Conservation (phyloP, 139 green algal genomes). For the Nannochloris sp. region DNA sequence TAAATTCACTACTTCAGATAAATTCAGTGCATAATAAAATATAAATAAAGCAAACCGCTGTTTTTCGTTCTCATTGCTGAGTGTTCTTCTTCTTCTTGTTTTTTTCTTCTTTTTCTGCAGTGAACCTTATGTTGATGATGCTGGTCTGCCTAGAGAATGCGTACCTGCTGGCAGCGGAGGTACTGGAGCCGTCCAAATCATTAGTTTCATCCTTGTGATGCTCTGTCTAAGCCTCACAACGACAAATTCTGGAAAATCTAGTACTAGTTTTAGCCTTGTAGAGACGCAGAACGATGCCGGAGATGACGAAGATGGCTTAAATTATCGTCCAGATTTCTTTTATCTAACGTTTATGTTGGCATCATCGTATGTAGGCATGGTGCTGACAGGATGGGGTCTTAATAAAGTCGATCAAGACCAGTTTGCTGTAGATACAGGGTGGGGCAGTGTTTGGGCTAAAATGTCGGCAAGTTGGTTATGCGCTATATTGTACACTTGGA, state of each 20-base stretch:
- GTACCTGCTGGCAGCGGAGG: neutral
- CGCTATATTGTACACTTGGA: conserved; percentile 72
- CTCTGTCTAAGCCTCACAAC: conserved; percentile 15
- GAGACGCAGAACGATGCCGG: neutral
- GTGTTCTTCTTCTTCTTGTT: too few relatives aligned
- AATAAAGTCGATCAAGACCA: conserved; percentile 7
- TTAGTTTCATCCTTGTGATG: conserved; percentile 33
- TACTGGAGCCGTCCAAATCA: conserved; percentile 23
- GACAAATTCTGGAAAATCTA: conserved; percentile 20
- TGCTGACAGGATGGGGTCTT: conserved; percentile 41
- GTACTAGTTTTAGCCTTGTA: conserved; percentile 14
- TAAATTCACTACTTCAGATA: neutral
- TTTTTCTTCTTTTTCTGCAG: too few relatives aligned
- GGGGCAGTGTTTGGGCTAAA: conserved; percentile 66
- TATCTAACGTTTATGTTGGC: conserved; percentile 63
- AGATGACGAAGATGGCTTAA: conserved; percentile 32
- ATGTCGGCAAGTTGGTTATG: conserved; percentile 69
- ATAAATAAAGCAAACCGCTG: too few relatives aligned
- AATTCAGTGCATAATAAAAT: too few relatives aligned
- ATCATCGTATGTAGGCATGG: conserved; percentile 61
- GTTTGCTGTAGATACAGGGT: conserved; percentile 51
- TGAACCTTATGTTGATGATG: too few relatives aligned
- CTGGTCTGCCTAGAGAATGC: too few relatives aligned
- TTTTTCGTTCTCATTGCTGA: too few relatives aligned
- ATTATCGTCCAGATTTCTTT: conserved; percentile 70